Evolutionary conservation across 441 rosid species (phyloP).

Genomic region (Euphorbia celastroides): DNA sequence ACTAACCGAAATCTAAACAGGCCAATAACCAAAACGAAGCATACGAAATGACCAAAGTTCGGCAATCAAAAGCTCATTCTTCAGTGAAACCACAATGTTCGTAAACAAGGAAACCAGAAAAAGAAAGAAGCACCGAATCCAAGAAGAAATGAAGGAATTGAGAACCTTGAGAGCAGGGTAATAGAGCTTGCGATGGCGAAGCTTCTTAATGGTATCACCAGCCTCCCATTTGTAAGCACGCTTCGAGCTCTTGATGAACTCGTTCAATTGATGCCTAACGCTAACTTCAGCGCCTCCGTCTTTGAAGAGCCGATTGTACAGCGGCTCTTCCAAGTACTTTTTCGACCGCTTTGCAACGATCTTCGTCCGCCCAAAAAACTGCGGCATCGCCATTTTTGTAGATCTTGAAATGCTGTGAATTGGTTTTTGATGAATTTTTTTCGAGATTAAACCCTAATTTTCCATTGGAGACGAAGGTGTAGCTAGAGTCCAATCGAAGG

Average conservation of each 20-base stretch:
- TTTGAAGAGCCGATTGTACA: constrained; percentile 64
- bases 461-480: neutral
- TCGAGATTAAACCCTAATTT: neutral
- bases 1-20: neutral
- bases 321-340: constrained; percentile 81
- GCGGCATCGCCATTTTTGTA: constrained; percentile 32
- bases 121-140: neutral
- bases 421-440: neutral
- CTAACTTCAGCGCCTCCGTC: constrained; percentile 58
- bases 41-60: neutral
- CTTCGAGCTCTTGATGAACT: constrained; percentile 71
- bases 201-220: constrained; percentile 80
- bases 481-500: neutral
- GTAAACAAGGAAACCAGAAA: neutral
- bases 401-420: neutral
- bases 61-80: neutral
- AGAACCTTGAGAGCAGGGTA: constrained; percentile 83
- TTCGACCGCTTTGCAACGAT: constrained; percentile 42
- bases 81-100: neutral
- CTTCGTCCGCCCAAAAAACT: constrained; percentile 41
- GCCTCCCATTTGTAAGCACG: constrained; percentile 96
- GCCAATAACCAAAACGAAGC: neutral
- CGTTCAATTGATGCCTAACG: constrained; percentile 65
- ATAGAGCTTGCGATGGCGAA: constrained; percentile 63
- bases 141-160: neutral